Evolutionary conservation across 108 stramenopile genomes (phyloP).

Genomic region (Nannochloropsis salina): DNA sequence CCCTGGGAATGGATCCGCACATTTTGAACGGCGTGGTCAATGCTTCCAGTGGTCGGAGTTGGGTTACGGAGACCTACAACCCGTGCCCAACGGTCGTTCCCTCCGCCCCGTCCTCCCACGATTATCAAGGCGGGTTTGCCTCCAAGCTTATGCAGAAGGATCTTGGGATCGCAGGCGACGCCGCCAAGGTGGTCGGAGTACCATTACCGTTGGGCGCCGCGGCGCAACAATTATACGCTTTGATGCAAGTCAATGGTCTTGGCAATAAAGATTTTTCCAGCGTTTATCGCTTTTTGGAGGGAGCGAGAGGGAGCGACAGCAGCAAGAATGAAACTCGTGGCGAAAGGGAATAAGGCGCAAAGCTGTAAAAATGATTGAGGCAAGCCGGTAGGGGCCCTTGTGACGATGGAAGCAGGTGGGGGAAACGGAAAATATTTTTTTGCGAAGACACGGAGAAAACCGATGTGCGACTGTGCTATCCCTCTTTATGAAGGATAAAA

Average conservation of each 20-base stretch:
- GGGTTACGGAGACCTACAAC: conserved; percentile 78
- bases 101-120: conserved; percentile 33
- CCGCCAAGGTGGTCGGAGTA: conserved; percentile 18
- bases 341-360: neutral
- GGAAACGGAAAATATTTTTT: too few species aligned
- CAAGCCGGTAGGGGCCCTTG: neutral
- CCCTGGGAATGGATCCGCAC: conserved; percentile 69
- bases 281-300: conserved; percentile 19
- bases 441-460: too few species aligned
- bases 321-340: neutral
- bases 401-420: neutral
- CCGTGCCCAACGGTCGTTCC: conserved; percentile 72
- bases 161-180: conserved; percentile 22
- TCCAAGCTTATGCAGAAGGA: conserved; percentile 31
- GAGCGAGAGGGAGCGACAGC: neutral
- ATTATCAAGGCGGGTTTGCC: conserved; percentile 27
- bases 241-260: neutral
- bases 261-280: conserved; percentile 32
- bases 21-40: conserved; percentile 68
- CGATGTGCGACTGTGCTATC: too few species aligned
- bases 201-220: conserved; percentile 22
- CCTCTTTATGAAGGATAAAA: too few species aligned
- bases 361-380: neutral
- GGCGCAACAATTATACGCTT: conserved; percentile 28
- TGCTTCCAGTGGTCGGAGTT: conserved; percentile 76